Evolutionary conservation across 495 filamentous ascomycete genomes (phyloP).

Genomic region (Stereocaulon alpinum): DNA sequence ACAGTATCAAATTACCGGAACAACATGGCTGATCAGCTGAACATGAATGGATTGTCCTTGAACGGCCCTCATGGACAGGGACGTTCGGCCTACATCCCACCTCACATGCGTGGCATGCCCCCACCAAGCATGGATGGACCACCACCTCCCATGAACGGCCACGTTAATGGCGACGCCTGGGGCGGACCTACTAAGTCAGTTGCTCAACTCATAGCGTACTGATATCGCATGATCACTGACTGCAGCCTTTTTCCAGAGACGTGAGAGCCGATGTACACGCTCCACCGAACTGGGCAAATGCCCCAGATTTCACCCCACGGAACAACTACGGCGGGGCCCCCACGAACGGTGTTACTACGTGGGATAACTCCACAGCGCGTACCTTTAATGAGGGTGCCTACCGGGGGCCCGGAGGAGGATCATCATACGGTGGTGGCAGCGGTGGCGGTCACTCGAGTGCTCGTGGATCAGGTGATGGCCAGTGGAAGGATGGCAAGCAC

Average conservation of each 20-base stretch:
- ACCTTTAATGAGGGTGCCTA: conserved; percentile 59
- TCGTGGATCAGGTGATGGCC: conserved; percentile 83
- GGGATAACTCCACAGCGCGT: conserved; percentile 31
- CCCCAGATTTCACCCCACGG: conserved; percentile 60
- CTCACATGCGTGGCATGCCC: conserved; percentile 69
- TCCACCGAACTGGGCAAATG: conserved; percentile 51
- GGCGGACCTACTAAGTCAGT: conserved; percentile 42
- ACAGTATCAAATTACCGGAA: not conserved
- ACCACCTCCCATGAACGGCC: conserved; percentile 32
- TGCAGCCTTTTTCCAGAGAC: conserved; percentile 1
- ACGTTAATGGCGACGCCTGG: conserved; percentile 54
- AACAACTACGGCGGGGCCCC: conserved; percentile 29
- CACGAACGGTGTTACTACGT: conserved; percentile 25
- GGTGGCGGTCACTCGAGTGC: conserved; percentile 34
- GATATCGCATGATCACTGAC: not conserved
- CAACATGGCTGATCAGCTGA: conserved; percentile 90
- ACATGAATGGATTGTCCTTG: conserved; percentile 77
- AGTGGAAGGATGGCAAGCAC: conserved; percentile 96
- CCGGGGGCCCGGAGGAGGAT: conserved; percentile 46
- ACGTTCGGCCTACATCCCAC: conserved; percentile 86
- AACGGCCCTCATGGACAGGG: conserved; percentile 59
- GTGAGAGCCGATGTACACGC: conserved; percentile 21
- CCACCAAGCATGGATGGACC: conserved; percentile 36
- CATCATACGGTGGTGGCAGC: conserved; percentile 35
- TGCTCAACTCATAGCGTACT: too few relatives aligned